Evolutionary conservation across 2,329 filamentous ascomycete genomes (phyloP), one percentile per base, ranked within the genome.

Genomic region (Colletotrichum gigasporum): DNA sequence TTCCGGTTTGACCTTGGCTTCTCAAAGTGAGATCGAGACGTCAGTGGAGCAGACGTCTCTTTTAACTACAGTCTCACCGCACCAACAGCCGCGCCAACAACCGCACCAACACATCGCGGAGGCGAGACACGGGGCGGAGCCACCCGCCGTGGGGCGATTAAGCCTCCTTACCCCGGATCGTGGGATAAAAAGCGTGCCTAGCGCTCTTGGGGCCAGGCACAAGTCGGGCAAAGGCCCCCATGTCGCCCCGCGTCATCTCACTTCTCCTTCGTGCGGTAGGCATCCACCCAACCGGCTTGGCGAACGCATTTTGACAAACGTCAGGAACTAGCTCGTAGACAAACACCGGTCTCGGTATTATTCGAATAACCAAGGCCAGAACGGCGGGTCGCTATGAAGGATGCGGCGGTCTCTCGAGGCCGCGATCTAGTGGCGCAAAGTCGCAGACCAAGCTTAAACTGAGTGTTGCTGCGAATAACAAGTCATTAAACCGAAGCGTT

Each of bases 141-240:
- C 22, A 45, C 14, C 5, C 22, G 11, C 30, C n/a, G n/a, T n/a
- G n/a, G n/a, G 1, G 2, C 34, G 18, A 39, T 41, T 28, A 34
- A 22, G 16, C 12, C 16, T 20, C 16, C n/a, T 22, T 42, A 11
- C 37, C 56, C 35, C 47, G 11, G 45, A 16, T 30, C 20, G 18
- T 14, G 10, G 22, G 0, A 28, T 10, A 9, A n/a, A 2, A 44
- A 35, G 18, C 11, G 3, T 1, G 9, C 20, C 20, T 35, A n/a
- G n/a, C n/a, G 41, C 39, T 9, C 1, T 2, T 16, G 3, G 4
- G 3, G 18, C 24, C 18, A 41, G 20, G 20, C 26, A 62, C 32
- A 56, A 56, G 26, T 28, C 58, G 50, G 58, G 58, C 51, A 41
- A 48, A 48, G 4, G 3, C 18, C 32, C n/a, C 30, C 24, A 20